Evolutionary conservation across 805 yeast genomes (phyloP).

Genomic region (Kuraishia cidri): DNA sequence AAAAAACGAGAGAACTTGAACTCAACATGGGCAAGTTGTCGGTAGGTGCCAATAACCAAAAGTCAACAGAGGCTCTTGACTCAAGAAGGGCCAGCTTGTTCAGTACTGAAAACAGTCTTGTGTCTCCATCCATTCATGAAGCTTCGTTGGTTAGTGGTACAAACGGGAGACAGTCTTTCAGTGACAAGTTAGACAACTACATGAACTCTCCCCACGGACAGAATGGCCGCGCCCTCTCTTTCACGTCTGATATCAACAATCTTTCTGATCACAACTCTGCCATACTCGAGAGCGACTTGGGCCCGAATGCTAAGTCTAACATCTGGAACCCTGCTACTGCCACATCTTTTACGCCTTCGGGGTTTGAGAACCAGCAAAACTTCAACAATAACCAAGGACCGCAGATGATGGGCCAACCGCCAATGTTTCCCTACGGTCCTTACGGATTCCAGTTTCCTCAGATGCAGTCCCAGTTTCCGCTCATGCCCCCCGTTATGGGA

Average conservation of each 20-base stretch:
- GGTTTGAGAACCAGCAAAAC: conserved; percentile 1
- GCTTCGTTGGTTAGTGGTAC: conserved; percentile 37
- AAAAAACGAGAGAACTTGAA: conserved; percentile 62
- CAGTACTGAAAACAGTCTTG: conserved; percentile 13
- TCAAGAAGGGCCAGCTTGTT: conserved; percentile 47
- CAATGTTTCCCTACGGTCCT: conserved; percentile 7
- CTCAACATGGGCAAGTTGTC: conserved; percentile 32
- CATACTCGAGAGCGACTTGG: conserved; percentile 15
- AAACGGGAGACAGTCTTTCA: conserved; percentile 32
- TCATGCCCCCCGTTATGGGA: background rate
- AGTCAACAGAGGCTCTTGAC: conserved; percentile 19
- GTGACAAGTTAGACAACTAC: conserved; percentile 57
- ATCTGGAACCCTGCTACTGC: conserved; percentile 67
- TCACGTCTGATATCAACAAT: conserved; percentile 16
- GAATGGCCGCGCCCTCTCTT: conserved; percentile 14
- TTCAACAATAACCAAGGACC: background rate
- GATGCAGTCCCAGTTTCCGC: background rate
- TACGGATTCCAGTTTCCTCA: conserved; percentile 3
- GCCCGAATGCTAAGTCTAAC: conserved; percentile 14
- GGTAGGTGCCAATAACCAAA: conserved; percentile 13
- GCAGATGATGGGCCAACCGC: conserved; percentile 1
- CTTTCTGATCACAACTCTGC: conserved; percentile 25
- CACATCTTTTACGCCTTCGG: conserved; percentile 45
- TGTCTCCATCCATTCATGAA: conserved; percentile 17
- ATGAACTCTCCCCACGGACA: conserved; percentile 13